These are phyloP conservation scores for Annulohypoxylon maeteangense DNA, from an alignment of 495 filamentous ascomycete genomes.

Conservation along the genomic window DNA sequence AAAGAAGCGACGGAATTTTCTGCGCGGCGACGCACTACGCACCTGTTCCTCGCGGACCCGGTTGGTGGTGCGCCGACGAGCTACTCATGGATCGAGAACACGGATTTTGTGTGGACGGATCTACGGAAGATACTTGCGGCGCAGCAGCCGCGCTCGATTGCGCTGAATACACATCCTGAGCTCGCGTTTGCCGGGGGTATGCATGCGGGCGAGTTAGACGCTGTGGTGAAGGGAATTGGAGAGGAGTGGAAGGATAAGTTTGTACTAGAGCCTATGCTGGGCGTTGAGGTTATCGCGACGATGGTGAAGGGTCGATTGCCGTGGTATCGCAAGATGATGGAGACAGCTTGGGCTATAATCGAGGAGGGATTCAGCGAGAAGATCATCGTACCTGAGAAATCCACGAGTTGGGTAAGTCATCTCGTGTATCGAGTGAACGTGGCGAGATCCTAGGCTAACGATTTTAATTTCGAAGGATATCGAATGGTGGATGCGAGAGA, in stretches of 20 bases:
- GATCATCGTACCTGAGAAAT: slow-evolving; percentile 54
- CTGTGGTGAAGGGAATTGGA: slow-evolving; percentile 47
- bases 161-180: slow-evolving; percentile 54
- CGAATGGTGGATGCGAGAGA: slow-evolving; percentile 61
- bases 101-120: slow-evolving; percentile 51
- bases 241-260: slow-evolving; percentile 50
- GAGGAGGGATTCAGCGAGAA: slow-evolving; percentile 57
- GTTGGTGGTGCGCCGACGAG: slow-evolving; percentile 28
- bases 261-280: slow-evolving; percentile 54
- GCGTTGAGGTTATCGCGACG: slow-evolving; percentile 57
- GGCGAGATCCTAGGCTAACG: slow-evolving; percentile 3
- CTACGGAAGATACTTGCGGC: slow-evolving; percentile 46
- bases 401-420: slow-evolving; percentile 53
- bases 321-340: slow-evolving; percentile 57
- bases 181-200: slow-evolving; percentile 57
- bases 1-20: slow-evolving; percentile 57
- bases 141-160: slow-evolving; percentile 50
- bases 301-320: slow-evolving; percentile 51
- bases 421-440: neutral
- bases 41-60: slow-evolving; percentile 55
- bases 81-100: slow-evolving; percentile 59
- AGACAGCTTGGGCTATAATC: slow-evolving; percentile 61
- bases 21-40: slow-evolving; percentile 56
- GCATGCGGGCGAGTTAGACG: slow-evolving; percentile 56
- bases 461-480: slow-evolving; percentile 49